Evolutionary conservation across 139 green algal species (phyloP).

Genomic region (Chlorella sorokiniana): DNA sequence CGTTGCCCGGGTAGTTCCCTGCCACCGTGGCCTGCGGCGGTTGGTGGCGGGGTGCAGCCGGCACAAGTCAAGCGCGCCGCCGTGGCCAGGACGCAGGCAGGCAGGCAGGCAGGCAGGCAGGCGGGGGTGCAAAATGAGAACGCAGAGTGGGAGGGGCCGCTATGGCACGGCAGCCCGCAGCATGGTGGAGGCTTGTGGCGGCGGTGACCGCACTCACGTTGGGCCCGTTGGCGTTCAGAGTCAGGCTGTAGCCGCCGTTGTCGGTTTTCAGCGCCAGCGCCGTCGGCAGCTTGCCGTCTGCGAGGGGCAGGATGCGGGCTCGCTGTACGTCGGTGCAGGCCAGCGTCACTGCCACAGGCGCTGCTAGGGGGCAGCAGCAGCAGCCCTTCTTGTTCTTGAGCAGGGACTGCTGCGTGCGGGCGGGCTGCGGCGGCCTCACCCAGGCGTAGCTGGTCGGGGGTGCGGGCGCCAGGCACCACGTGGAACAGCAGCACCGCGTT

Average conservation of each 20-base stretch:
- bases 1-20: slow-evolving; percentile 22
- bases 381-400: background rate
- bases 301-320: background rate
- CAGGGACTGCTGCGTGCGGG: background rate
- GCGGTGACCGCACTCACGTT: background rate
- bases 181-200: too few species aligned
- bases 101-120: too few species aligned
- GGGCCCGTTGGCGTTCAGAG: background rate
- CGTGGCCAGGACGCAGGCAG: too few species aligned
- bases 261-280: slow-evolving; percentile 16
- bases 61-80: background rate
- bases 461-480: slow-evolving; percentile 13
- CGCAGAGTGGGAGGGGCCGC: too few species aligned
- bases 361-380: too few species aligned
- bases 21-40: slow-evolving; percentile 11
- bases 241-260: background rate
- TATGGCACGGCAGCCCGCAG: too few species aligned
- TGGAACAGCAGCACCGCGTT: slow-evolving; percentile 42
- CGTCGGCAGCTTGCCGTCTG: slow-evolving; percentile 10
- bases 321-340: background rate
- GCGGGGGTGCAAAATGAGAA: too few species aligned
- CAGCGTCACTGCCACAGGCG: too few species aligned
- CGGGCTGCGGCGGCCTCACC: background rate
- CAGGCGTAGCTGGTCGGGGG: background rate
- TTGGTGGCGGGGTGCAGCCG: too few species aligned